Evolutionary conservation across 2,329 filamentous ascomycete species (phyloP).

Genomic region (Onygenales sp.): DNA sequence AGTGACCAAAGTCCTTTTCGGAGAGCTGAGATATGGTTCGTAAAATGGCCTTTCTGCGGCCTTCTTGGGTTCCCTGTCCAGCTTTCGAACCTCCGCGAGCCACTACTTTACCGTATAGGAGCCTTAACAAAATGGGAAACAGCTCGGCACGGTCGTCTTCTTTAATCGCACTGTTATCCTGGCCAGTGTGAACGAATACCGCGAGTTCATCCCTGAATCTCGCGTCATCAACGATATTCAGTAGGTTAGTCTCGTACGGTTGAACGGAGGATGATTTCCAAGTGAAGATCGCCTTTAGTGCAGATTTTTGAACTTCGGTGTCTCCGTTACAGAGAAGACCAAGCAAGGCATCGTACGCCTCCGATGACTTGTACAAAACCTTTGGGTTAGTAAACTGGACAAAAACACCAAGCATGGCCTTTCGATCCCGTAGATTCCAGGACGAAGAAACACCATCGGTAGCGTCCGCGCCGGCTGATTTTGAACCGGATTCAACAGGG

Average conservation of each 20-base stretch:
- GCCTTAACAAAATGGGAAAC: constrained; percentile 75
- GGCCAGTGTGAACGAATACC: constrained; percentile 67
- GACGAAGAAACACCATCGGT: constrained; percentile 13
- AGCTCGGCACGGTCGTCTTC: constrained; percentile 61
- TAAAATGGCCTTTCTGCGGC: constrained; percentile 63
- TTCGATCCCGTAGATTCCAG: constrained; percentile 59
- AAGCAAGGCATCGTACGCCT: constrained; percentile 68
- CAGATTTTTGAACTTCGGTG: constrained; percentile 73
- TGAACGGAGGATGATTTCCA: constrained; percentile 76
- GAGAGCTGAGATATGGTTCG: constrained; percentile 70
- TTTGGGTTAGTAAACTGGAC: constrained; percentile 78
- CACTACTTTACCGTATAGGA: constrained; percentile 85
- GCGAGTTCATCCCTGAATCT: constrained; percentile 91
- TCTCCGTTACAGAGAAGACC: constrained; percentile 78
- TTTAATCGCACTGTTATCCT: constrained; percentile 56
- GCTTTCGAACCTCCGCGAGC: constrained; percentile 68
- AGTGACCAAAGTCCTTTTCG: constrained; percentile 64
- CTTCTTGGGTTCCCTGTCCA: constrained; percentile 70
- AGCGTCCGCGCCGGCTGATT: constrained; percentile 14
- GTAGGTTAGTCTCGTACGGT: constrained; percentile 74
- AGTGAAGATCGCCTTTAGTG: constrained; percentile 72
- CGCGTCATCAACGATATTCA: constrained; percentile 80
- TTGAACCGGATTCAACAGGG: constrained; percentile 11
- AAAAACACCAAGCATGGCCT: constrained; percentile 72
- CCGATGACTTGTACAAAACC: constrained; percentile 66